Evolutionary conservation across 208 protist species (phyloP), one percentile per base, ranked within the genome.

Genomic region (Trichomonas gallinae): DNA sequence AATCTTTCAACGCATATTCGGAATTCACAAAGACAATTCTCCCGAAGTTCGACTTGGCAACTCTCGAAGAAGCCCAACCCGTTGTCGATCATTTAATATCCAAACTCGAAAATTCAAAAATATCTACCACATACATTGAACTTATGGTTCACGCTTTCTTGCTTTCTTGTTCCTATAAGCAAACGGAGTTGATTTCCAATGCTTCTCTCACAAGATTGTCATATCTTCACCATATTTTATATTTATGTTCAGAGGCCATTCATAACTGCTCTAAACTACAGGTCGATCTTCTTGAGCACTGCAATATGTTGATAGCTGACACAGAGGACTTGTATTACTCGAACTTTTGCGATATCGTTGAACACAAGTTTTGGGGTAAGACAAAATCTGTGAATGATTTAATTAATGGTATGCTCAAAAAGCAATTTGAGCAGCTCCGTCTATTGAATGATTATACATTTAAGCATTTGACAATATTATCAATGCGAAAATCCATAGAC

Each of bases 281-380:
- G 3, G 26, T 44, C 1, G 87, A 93, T 26, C 17, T 93, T 2
- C 2, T 93, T 2, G 34, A 93, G n/a, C 45, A 48, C 46, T 93
- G 87, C 36, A 44, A 93, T 36, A 93, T 93, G 87, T 34, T 93
- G 40, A 23, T 93, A 38, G 87, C 40, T 51, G 87, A 93, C n/a
- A 44, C n/a, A 34, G n/a, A 34, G 17, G 87, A 93, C 51, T 4
- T 51, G 34, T 93, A 93, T 93, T 44, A 93, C 44, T 44, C n/a
- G 3, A 51, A 34, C n/a, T 48, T 93, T 93, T 93, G n/a, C n/a
- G 87, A 93, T 38, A 38, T 93, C 46, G 44, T 93, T 26, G 87
- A 93, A 42, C 23, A 93, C n/a, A 93, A 38, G n/a, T 93, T 93
- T 36, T 93, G 87, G 87, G 40, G 40, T 23, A 93, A 93, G 46